A percentile compares a stretch with the other conserved stretches of the same genome.
Evolutionary conservation across 1,139 yeast genomes (phyloP).

Genomic region (Pichia terricola): DNA sequence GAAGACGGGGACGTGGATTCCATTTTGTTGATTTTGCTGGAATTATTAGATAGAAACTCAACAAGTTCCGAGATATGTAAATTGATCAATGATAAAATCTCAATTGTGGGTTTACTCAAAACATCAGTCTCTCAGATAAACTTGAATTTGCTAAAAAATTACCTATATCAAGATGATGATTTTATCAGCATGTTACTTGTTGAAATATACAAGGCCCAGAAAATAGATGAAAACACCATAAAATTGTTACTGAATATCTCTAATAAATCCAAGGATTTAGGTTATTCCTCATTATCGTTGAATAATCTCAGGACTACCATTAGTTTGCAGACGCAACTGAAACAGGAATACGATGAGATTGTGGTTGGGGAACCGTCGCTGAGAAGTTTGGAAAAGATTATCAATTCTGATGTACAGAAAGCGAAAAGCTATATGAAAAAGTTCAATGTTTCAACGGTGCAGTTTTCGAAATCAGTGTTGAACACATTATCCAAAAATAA

Average conservation of each 20-base stretch:
- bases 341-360: slow-evolving; percentile 41
- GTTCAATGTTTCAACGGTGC: slow-evolving; percentile 53
- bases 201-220: slow-evolving; percentile 14
- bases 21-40: slow-evolving; percentile 47
- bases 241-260: not conserved
- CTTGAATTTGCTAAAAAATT: slow-evolving; percentile 36
- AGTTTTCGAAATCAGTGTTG: slow-evolving; percentile 55
- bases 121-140: slow-evolving; percentile 1
- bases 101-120: slow-evolving; percentile 25
- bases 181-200: slow-evolving; percentile 36
- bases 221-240: not conserved
- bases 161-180: slow-evolving; percentile 52
- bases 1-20: slow-evolving; percentile 61
- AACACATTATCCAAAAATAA: slow-evolving; percentile 35
- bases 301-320: slow-evolving; percentile 13
- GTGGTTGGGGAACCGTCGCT: slow-evolving; percentile 33
- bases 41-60: slow-evolving; percentile 32
- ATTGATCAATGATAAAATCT: slow-evolving; percentile 35
- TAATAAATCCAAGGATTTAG: not conserved
- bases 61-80: slow-evolving; percentile 45
- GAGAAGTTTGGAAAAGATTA: slow-evolving; percentile 45
- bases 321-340: slow-evolving; percentile 12
- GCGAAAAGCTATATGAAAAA: slow-evolving; percentile 51
- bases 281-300: not conserved
- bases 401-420: slow-evolving; percentile 48